phyloP scores from a whole-genome alignment of 345 rosid genomes.

The Noccaea caerulescens region DNA sequence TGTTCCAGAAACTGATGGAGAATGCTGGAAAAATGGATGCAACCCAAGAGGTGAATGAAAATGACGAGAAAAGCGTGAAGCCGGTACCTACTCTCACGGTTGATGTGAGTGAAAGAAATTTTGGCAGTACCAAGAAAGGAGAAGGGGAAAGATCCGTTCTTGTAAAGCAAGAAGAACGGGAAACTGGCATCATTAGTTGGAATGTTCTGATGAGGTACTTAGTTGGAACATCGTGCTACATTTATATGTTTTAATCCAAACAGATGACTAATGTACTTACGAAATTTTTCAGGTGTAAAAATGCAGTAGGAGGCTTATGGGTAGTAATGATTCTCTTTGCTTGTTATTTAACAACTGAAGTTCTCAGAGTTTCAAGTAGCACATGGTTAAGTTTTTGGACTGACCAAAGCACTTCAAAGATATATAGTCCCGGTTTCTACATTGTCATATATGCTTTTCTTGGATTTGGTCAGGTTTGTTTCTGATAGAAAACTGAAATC shows the following conservation, averaged over 20 bases:
- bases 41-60: conserved; percentile 46
- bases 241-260: too few relatives aligned
- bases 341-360: conserved; percentile 76
- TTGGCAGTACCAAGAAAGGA: conserved; percentile 43
- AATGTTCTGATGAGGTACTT: conserved; percentile 76
- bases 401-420: conserved; percentile 62
- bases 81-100: conserved; percentile 43
- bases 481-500: conserved; percentile 21
- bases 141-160: conserved; percentile 72
- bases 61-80: conserved; percentile 47
- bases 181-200: conserved; percentile 89
- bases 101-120: conserved; percentile 39
- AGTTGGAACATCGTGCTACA: background rate
- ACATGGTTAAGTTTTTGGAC: conserved; percentile 95
- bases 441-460: conserved; percentile 66
- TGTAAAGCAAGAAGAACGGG: conserved; percentile 90
- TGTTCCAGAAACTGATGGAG: conserved; percentile 89
- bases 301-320: conserved; percentile 91
- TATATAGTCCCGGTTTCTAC: conserved; percentile 62
- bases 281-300: conserved; percentile 64
- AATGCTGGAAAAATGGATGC: conserved; percentile 96
- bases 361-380: conserved; percentile 81
- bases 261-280: background rate
- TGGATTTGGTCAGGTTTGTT: conserved; percentile 79
- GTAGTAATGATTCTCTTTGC: conserved; percentile 71